Evolutionary conservation across 768 basidiomycete genomes (phyloP).

Genomic region (Suillus fuscotomentosus): DNA sequence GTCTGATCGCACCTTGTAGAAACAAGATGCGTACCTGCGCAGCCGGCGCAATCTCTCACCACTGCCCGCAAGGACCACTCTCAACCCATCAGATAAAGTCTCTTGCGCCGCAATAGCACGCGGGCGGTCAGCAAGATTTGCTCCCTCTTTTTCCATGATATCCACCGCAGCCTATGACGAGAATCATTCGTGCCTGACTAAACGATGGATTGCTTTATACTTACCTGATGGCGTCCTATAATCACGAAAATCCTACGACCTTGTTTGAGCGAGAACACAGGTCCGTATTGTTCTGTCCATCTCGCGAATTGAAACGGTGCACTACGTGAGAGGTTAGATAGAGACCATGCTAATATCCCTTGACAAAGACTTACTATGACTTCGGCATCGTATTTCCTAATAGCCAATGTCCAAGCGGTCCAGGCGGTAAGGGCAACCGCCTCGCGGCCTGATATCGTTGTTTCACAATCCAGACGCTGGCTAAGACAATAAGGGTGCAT

Average conservation of each 20-base stretch:
- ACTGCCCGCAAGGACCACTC: constrained; percentile 22
- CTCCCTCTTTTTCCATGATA: constrained; percentile 40
- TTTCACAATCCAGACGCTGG: neutral
- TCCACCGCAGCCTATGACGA: constrained; percentile 38
- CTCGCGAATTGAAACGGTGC: constrained; percentile 40
- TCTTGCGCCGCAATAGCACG: constrained; percentile 34
- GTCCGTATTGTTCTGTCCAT: constrained; percentile 60
- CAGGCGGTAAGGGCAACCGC: constrained; percentile 20
- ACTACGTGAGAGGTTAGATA: neutral
- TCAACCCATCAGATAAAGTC: constrained; percentile 32
- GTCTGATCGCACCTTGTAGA: neutral
- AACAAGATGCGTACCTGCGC: neutral
- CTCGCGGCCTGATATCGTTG: neutral
- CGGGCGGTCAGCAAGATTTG: constrained; percentile 34
- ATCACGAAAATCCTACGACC: constrained; percentile 29
- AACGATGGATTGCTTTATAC: neutral
- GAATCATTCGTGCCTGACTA: neutral
- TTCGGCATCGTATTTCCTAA: constrained; percentile 20
- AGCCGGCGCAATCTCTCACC: constrained; percentile 32
- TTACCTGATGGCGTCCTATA: constrained; percentile 22
- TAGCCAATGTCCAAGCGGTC: constrained; percentile 24
- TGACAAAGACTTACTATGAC: constrained; percentile 21
- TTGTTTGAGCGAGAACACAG: constrained; percentile 53
- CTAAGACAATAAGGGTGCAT: neutral
- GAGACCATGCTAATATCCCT: neutral